Conservation (phyloP, 1,139 yeast genomes). For the Saccharomyces hybrid region DNA sequence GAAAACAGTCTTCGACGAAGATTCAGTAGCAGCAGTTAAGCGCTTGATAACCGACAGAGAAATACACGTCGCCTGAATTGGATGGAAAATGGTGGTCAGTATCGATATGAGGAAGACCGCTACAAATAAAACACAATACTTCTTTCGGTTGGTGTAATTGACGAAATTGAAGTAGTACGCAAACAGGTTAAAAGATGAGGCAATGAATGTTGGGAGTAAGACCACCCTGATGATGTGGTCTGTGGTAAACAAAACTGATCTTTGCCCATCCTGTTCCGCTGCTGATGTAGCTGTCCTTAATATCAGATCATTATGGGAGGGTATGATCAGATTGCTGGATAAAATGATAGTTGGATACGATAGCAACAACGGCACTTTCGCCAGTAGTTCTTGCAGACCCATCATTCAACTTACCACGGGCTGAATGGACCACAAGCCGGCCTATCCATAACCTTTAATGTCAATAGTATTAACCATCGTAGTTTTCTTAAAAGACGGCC, state of each 20-base stretch:
- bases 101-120: not conserved
- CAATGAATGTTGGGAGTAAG: constrained; percentile 26
- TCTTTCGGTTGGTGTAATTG: not conserved
- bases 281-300: not conserved
- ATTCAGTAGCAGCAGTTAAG: not conserved
- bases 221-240: constrained; percentile 10
- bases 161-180: constrained; percentile 9
- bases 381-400: constrained; percentile 16
- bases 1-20: not conserved
- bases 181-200: constrained; percentile 16
- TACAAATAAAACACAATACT: not conserved
- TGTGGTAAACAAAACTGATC: constrained; percentile 2
- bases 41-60: constrained; percentile 15
- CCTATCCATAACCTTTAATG: not conserved
- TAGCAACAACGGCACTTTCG: constrained; percentile 32
- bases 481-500: not conserved
- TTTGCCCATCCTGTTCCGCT: constrained; percentile 7
- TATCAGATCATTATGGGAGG: constrained; percentile 11
- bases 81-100: not conserved
- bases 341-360: constrained; percentile 34
- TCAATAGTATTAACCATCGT: not conserved
- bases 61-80: constrained; percentile 22
- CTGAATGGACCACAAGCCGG: not conserved
- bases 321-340: constrained; percentile 28
- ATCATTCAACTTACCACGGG: not conserved